Conservation (phyloP, 2,329 filamentous ascomycete species). For the Colletotrichum magnum region DNA sequence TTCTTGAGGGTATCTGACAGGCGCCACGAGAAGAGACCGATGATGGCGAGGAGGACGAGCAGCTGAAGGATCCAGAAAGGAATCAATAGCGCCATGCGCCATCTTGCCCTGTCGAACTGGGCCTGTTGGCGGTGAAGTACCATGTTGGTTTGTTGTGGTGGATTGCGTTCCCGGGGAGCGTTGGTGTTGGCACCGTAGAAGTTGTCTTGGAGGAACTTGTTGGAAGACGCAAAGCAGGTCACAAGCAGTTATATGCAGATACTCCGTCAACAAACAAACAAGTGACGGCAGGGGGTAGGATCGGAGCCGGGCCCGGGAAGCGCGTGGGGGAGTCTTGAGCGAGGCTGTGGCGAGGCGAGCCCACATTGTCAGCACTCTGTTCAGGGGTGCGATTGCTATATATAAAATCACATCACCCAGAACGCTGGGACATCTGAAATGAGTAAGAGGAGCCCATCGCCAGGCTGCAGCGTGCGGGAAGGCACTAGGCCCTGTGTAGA, state of each 20-base stretch:
- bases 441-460: conserved; percentile 14
- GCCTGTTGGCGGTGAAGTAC: conserved; percentile 65
- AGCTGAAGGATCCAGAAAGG: conserved; percentile 67
- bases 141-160: conserved; percentile 46
- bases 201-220: conserved; percentile 21
- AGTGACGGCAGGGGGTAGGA: conserved; percentile 23
- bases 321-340: conserved; percentile 23
- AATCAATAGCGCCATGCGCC: conserved; percentile 62
- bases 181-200: conserved; percentile 18
- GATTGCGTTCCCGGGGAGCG: conserved; percentile 13
- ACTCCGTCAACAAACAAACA: conserved; percentile 15
- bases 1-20: conserved; percentile 62
- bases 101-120: conserved; percentile 66
- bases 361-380: conserved; percentile 30
- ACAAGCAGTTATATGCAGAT: conserved; percentile 32
- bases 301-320: conserved; percentile 30
- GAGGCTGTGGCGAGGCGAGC: conserved; percentile 36
- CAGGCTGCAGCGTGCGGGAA: conserved; percentile 36
- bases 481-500: conserved; percentile 20
- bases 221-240: conserved; percentile 22
- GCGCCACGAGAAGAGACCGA: conserved; percentile 68
- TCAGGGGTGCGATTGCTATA: conserved; percentile 34
- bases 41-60: conserved; percentile 59
- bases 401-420: conserved; percentile 37
- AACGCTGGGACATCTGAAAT: conserved; percentile 22